Base-by-base conservation (phyloP, 371 early-diverging fungal species). In the Mortierella sp. region DNA sequence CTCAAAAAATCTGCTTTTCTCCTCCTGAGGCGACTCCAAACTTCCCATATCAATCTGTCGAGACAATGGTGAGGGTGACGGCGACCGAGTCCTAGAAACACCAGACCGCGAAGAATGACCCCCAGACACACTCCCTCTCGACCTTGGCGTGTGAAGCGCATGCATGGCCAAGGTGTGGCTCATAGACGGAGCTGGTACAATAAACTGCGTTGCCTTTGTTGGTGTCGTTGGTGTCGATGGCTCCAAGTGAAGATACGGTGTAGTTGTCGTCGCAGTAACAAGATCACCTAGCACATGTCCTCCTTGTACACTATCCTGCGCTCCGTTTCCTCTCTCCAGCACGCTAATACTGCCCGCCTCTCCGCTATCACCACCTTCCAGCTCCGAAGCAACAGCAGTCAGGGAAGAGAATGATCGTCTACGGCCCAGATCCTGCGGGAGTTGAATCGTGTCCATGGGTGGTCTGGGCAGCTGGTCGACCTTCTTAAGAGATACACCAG, bases 331-430 rank as follows among this genome's bases (percentile, higher is more conserved):
- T 47, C 47, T 2, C 14, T 72, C 55, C 47, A 19, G 8, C 8
- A 21, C 42, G 10, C 2, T 44, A 3, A 11, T 24, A 10, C 3
- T 45, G 24, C 48, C n/a, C 42, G 54, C 42, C 55, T 45, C 24
- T 60, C 54, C 47, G 11, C 19, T 31, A 31, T 63, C 65, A 9
- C 68, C 80, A 38, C 63, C 47, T 0, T 78, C 78, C 38, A 86
- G 38, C 73, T 86, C 87, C 11, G 82, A 82, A 11, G 87, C 87
- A 26, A 82, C 48, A 6, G 87, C 87, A n/a, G 87, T 86, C 48
- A 86, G 54, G 4, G 87, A 86, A 38, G 80, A 58, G 63, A 73
- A 86, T 9, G 87, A 80, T 16, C 70, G 50, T 55, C 70, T 72
- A 19, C 82, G 77, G 21, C 72, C 60, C 0, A 82, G 73, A 63